Conservation (phyloP, 2,329 filamentous ascomycete species). For the Fusarium staphyleae region DNA sequence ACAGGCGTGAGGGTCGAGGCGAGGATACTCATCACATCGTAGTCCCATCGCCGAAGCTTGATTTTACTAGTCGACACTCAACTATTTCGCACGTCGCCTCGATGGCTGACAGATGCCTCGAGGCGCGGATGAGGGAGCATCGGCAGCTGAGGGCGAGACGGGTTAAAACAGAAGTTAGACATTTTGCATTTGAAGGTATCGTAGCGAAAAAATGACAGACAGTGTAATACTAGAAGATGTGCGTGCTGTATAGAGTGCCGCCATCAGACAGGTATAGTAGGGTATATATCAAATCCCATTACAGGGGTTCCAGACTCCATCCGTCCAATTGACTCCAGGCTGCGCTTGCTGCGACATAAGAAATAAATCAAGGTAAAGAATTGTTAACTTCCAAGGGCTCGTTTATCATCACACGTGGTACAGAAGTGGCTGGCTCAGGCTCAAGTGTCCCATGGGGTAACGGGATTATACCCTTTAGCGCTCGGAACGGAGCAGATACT, state of each 20-base stretch:
- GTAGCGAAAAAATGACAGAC: not conserved
- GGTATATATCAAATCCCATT: conserved; percentile 15
- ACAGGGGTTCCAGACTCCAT: conserved; percentile 4
- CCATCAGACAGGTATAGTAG: conserved; percentile 1
- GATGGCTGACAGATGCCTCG: not conserved
- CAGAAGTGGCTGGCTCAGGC: not conserved
- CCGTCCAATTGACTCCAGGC: conserved; percentile 9
- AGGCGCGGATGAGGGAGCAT: too few species aligned
- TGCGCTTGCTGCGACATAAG: conserved; percentile 11
- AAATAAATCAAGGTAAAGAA: conserved; percentile 12
- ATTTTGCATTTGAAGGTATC: not conserved
- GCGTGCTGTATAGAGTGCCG: not conserved
- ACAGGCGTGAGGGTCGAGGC: not conserved
- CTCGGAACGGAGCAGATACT: conserved; percentile 45
- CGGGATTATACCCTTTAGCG: conserved; percentile 42
- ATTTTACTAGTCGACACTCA: not conserved
- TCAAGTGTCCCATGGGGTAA: conserved; percentile 46
- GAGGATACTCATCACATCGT: not conserved
- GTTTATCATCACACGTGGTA: conserved; percentile 17
- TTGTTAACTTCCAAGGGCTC: not conserved
- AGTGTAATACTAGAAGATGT: not conserved
- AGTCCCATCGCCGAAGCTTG: not conserved
- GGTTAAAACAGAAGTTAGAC: not conserved
- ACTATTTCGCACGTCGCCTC: not conserved
- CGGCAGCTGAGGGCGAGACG: not conserved